Evolutionary conservation across 2,329 filamentous ascomycete species (phyloP).

Genomic region (Fusarium abutilonis): DNA sequence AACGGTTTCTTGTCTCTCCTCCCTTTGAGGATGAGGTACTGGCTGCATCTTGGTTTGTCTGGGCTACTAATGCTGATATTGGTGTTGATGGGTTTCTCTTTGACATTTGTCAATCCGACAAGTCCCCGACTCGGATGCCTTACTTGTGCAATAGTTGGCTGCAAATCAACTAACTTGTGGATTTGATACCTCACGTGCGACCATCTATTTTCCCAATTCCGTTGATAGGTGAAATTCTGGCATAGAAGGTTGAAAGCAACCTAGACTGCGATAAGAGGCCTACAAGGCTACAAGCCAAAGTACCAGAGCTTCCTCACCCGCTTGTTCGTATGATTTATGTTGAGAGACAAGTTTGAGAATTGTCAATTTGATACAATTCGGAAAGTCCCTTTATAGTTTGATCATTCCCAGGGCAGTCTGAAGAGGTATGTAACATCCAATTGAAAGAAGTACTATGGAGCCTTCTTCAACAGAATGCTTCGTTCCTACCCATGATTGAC

Average conservation of each 20-base stretch:
- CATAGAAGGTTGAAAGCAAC: background rate
- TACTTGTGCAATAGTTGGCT: constrained; percentile 2
- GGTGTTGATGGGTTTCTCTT: constrained; percentile 5
- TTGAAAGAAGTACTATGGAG: too few species aligned
- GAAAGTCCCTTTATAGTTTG: background rate
- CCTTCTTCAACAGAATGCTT: background rate
- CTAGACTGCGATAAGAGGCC: background rate
- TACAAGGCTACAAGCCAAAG: constrained; percentile 1
- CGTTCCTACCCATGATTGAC: constrained; percentile 4
- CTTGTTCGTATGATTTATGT: background rate
- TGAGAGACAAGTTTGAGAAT: background rate
- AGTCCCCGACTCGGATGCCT: constrained; percentile 9
- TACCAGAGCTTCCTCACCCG: background rate
- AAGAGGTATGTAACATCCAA: too few species aligned
- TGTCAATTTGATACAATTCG: background rate
- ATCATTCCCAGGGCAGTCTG: too few species aligned
- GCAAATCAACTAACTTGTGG: too few species aligned
- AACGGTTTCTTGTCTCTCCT: constrained; percentile 22
- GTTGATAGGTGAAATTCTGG: constrained; percentile 16
- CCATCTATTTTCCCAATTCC: constrained; percentile 9
- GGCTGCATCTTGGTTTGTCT: constrained; percentile 17
- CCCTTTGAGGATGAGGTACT: constrained; percentile 2
- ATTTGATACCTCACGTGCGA: background rate
- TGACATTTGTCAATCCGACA: constrained; percentile 6
- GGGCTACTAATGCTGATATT: constrained; percentile 6